Percentiles rank a stretch among this genome's conserved stretches.
These are phyloP conservation scores for Boletellus ananas DNA, from an alignment of 768 basidiomycete species.

Conservation along the genomic window DNA sequence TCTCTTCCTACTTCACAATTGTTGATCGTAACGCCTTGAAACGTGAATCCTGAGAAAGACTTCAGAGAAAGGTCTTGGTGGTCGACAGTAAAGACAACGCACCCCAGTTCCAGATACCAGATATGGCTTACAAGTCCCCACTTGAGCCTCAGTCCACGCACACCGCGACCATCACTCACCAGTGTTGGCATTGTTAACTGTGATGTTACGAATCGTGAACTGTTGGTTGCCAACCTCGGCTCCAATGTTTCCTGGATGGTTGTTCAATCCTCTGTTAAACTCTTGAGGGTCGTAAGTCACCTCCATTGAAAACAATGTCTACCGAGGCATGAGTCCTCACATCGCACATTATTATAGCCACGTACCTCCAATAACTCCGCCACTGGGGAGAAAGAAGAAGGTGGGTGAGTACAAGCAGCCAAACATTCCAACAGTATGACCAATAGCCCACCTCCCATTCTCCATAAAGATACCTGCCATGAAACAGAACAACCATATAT, in stretches of 20 bases:
- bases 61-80: background rate
- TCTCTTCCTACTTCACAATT: slow-evolving; percentile 28
- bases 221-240: slow-evolving; percentile 79
- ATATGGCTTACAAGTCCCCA: slow-evolving; percentile 16
- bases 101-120: slow-evolving; percentile 42
- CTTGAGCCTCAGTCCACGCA: background rate
- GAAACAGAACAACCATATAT: background rate
- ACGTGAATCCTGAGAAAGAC: slow-evolving; percentile 41
- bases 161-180: slow-evolving; percentile 22
- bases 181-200: slow-evolving; percentile 42
- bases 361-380: slow-evolving; percentile 56
- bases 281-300: background rate
- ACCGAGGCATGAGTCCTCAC: background rate
- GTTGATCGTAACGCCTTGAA: slow-evolving; percentile 47
- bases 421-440: background rate
- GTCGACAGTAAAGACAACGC: background rate
- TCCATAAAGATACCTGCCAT: slow-evolving; percentile 63
- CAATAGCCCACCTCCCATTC: slow-evolving; percentile 48
- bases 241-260: slow-evolving; percentile 43
- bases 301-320: slow-evolving; percentile 46
- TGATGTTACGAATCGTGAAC: slow-evolving; percentile 66
- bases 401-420: background rate
- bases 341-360: background rate
- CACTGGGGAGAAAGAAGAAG: slow-evolving; percentile 22
- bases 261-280: background rate